These are phyloP conservation scores for Pyrenochaeta sp. DNA, from an alignment of 2,329 filamentous ascomycete genomes.

Conservation along the genomic window DNA sequence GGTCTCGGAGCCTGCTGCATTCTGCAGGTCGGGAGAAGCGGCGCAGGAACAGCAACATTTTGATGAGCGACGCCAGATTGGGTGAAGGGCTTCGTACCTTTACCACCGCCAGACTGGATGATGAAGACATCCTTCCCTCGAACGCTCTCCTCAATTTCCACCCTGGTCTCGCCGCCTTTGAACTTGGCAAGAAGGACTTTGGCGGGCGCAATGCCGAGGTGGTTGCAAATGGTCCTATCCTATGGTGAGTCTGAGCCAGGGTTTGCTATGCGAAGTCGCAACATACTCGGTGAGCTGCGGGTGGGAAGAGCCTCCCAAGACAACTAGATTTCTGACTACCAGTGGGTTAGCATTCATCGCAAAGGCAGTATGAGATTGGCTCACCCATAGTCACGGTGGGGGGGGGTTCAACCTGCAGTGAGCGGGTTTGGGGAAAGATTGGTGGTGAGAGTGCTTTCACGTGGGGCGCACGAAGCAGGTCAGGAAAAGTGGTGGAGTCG, in stretches of 20 bases:
- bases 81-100: constrained; percentile 44
- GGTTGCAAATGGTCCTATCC: constrained; percentile 75
- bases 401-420: constrained; percentile 4
- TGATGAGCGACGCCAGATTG: not conserved
- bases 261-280: not conserved
- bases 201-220: constrained; percentile 85
- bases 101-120: constrained; percentile 90
- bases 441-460: constrained; percentile 7
- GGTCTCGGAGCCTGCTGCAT: not conserved
- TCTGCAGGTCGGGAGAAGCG: not conserved
- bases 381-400: constrained; percentile 61
- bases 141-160: constrained; percentile 95
- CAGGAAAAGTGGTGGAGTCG: constrained; percentile 17
- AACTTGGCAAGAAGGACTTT: constrained; percentile 90
- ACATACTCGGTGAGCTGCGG: constrained; percentile 77
- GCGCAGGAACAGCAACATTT: not conserved
- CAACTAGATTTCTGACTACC: constrained; percentile 85
- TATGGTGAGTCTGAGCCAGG: constrained; percentile 12
- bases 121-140: constrained; percentile 98
- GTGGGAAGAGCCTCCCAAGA: constrained; percentile 93
- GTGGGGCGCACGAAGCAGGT: constrained; percentile 7
- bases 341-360: too few relatives aligned
- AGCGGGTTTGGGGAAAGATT: not conserved
- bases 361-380: too few relatives aligned
- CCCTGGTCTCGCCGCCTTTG: constrained; percentile 91